Percentiles rank a stretch among this genome's conserved stretches.
These are phyloP conservation scores for Gracilaria gracilis DNA, from an alignment of 23 red algal species.

Conservation along the genomic window DNA sequence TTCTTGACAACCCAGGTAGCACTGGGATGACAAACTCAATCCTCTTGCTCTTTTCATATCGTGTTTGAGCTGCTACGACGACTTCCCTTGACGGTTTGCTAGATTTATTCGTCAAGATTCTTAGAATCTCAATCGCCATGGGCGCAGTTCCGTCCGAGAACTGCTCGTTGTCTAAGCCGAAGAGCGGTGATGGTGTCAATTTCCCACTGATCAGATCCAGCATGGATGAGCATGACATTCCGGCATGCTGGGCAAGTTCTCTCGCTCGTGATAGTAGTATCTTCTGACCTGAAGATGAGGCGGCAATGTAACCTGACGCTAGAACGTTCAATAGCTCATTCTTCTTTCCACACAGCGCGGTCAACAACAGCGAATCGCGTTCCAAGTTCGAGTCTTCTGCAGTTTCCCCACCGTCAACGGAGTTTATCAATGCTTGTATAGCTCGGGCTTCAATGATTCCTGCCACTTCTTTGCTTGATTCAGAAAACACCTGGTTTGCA, in stretches of 20 bases:
- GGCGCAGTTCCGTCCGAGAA: slow-evolving; percentile 13
- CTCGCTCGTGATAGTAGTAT: slow-evolving; percentile 35
- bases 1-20: slow-evolving; percentile 40
- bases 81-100: slow-evolving; percentile 27
- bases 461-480: slow-evolving; percentile 37
- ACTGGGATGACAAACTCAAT: slow-evolving; percentile 56
- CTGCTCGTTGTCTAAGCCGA: not conserved
- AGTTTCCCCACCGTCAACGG: slow-evolving; percentile 5
- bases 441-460: slow-evolving; percentile 62
- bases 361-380: slow-evolving; percentile 36
- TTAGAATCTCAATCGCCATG: slow-evolving; percentile 50
- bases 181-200: not conserved
- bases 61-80: slow-evolving; percentile 43
- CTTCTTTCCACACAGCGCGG: slow-evolving; percentile 69
- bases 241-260: slow-evolving; percentile 55
- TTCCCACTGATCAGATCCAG: slow-evolving; percentile 54
- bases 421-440: slow-evolving; percentile 30
- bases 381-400: slow-evolving; percentile 9
- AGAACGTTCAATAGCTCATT: slow-evolving; percentile 37
- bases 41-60: slow-evolving; percentile 41
- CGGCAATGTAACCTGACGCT: not conserved
- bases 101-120: slow-evolving; percentile 30
- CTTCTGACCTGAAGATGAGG: not conserved
- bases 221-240: slow-evolving; percentile 23
- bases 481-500: slow-evolving; percentile 62